Base-by-base conservation (phyloP, 225 moss, liverwort and hornwort species). In the Pseudisothecium myosuroides region DNA sequence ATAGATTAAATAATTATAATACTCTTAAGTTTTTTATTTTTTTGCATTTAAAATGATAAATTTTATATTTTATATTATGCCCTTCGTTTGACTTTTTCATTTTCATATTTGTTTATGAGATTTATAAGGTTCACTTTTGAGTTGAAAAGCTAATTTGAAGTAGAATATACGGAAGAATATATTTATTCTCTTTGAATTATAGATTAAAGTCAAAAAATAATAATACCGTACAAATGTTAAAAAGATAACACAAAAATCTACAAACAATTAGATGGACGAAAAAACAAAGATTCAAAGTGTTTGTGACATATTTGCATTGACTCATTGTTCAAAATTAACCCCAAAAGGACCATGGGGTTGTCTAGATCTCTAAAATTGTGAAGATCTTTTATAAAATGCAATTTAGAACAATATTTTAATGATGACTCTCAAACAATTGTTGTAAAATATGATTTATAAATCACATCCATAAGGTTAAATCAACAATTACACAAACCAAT, bases 161-260 rank as follows among this genome's bases (percentile, higher is more conserved):
- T 68, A 13, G 23, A 39, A 39, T n/a, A n/a, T n/a, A n/a, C n/a
- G n/a, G n/a, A n/a, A n/a, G n/a, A n/a, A n/a, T 13, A 68, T 39
- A n/a, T n/a, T 4, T 13, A 0, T 12, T 39, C 2, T 23, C 4
- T 69, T 69, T 13, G 23, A 69, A 39, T 69, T 22, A 23, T 14
- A 39, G 12, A 39, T 39, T 3, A 26, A 26, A 26, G 4, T 24
- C 4, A 14, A 14, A 5, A 41, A 41, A 71, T n/a, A 26, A 3
- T 14, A 24, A 5, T 26, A 24, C 0, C 0, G 0, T 15, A 24
- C 2, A 14, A 24, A 41, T 71, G 5, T 26, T 9, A 24, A 14
- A 69, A n/a, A 24, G 8, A 9, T 41, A 71, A 71, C 0, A 41
- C 5, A 41, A 24, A 39, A 23, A 14, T 69, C 24, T 69, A 24